These are phyloP conservation scores for Lactarius evosmus DNA, from an alignment of 768 basidiomycete species.

Conservation along the genomic window DNA sequence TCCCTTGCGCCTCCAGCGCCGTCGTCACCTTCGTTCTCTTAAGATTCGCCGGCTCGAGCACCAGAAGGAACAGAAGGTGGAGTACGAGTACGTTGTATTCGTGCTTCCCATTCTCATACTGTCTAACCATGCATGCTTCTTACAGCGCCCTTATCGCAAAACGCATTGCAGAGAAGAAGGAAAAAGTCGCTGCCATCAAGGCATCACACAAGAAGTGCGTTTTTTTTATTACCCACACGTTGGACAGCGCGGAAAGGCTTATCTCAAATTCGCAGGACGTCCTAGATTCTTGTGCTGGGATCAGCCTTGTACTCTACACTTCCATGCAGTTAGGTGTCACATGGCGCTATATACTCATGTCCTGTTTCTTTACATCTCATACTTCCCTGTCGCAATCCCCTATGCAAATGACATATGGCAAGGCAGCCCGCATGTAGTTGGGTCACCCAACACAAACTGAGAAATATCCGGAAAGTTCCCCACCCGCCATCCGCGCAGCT, in stretches of 20 bases:
- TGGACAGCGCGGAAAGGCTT: background rate
- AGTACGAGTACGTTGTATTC: constrained; percentile 70
- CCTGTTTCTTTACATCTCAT: constrained; percentile 20
- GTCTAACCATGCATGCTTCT: constrained; percentile 6
- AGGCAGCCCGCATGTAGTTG: background rate
- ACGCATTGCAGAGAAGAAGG: constrained; percentile 91
- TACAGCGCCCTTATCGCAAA: constrained; percentile 71
- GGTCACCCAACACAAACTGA: background rate
- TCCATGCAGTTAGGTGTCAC: constrained; percentile 18
- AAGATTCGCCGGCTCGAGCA: constrained; percentile 82
- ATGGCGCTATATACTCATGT: constrained; percentile 23
- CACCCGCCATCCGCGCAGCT: background rate
- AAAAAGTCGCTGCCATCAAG: constrained; percentile 83
- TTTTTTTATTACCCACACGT: background rate
- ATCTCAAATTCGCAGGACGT: constrained; percentile 16
- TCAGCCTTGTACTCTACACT: constrained; percentile 16
- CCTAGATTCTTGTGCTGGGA: constrained; percentile 14
- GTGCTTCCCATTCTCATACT: constrained; percentile 5
- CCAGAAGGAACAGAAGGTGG: constrained; percentile 93
- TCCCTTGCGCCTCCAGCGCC: constrained; percentile 91
- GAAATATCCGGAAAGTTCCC: background rate
- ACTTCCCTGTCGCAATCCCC: constrained; percentile 10
- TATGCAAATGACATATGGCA: constrained; percentile 18
- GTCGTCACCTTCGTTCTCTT: constrained; percentile 86
- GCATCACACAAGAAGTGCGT: constrained; percentile 72